Evolutionary conservation across 805 yeast genomes (phyloP).

Genomic region (Candida krabiensis): DNA sequence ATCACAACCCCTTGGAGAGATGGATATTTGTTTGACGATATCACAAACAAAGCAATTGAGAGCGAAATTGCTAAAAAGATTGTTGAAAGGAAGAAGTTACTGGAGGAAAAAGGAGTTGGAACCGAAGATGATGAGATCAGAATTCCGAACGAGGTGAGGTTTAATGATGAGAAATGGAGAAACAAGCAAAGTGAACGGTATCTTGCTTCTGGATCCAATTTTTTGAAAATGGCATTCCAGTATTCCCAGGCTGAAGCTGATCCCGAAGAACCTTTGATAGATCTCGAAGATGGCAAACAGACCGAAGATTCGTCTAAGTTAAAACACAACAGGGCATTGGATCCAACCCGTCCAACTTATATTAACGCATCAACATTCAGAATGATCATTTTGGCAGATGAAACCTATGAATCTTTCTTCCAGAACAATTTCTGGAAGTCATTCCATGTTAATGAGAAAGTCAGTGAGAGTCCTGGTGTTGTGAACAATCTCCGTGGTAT

Average conservation of each 20-base stretch:
- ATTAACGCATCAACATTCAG: constrained; percentile 85
- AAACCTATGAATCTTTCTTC: constrained; percentile 85
- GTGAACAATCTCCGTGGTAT: constrained; percentile 73
- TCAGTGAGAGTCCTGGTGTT: constrained; percentile 35
- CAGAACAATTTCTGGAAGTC: constrained; percentile 65
- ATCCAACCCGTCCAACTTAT: constrained; percentile 73
- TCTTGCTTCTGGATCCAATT: constrained; percentile 81
- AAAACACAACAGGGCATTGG: constrained; percentile 75
- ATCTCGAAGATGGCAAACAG: constrained; percentile 38
- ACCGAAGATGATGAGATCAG: constrained; percentile 38
- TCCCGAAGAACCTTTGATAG: constrained; percentile 40
- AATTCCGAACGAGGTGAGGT: constrained; percentile 58
- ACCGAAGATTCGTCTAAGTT: constrained; percentile 32
- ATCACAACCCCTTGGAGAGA: constrained; percentile 87
- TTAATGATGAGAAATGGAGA: constrained; percentile 63
- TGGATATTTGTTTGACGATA: constrained; percentile 59
- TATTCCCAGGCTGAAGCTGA: constrained; percentile 75
- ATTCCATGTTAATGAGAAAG: constrained; percentile 61
- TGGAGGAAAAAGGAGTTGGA: constrained; percentile 32
- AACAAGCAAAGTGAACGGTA: constrained; percentile 75
- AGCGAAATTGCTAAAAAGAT: constrained; percentile 66
- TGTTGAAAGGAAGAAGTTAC: constrained; percentile 38
- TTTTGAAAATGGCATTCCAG: constrained; percentile 84
- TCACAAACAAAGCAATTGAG: constrained; percentile 64
- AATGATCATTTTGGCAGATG: constrained; percentile 93